phyloP scores from a whole-genome alignment of 2,329 filamentous ascomycete species.

The Alternaria conjuncta region DNA sequence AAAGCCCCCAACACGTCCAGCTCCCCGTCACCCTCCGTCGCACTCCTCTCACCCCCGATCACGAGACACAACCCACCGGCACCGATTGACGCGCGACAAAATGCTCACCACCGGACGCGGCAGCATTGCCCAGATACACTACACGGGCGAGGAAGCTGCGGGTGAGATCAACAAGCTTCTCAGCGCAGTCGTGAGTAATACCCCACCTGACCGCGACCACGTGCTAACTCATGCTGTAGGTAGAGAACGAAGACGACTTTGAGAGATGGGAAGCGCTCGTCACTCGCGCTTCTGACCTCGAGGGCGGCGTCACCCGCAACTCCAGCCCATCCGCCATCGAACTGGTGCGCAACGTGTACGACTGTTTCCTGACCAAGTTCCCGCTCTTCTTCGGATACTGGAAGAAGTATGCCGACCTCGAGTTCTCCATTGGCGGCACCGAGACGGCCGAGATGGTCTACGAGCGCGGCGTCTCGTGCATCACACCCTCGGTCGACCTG shows the following conservation, averaged over 20 bases:
- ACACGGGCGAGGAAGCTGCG: conserved; percentile 44
- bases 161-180: conserved; percentile 78
- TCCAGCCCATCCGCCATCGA: conserved; percentile 93
- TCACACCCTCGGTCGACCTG: conserved; percentile 91
- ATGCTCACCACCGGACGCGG: conserved; percentile 42
- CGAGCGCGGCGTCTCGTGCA: conserved; percentile 91
- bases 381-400: conserved; percentile 97
- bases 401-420: conserved; percentile 98
- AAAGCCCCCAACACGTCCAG: conserved; percentile 18
- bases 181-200: conserved; percentile 72
- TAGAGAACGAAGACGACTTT: conserved; percentile 83
- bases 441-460: conserved; percentile 99
- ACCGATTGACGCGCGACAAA: conserved; percentile 11
- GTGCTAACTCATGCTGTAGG: conserved; percentile 48
- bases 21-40: conserved; percentile 9
- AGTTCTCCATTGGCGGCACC: conserved; percentile 95
- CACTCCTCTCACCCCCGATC: conserved; percentile 10
- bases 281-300: conserved; percentile 79
- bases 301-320: conserved; percentile 94
- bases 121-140: conserved; percentile 38
- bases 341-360: conserved; percentile 84
- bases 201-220: not conserved
- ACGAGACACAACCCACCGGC: not conserved
- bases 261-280: conserved; percentile 95
- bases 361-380: conserved; percentile 92